These are phyloP conservation scores for Kodamaea neixiangensis DNA, from an alignment of 805 yeast species.

Conservation along the genomic window DNA sequence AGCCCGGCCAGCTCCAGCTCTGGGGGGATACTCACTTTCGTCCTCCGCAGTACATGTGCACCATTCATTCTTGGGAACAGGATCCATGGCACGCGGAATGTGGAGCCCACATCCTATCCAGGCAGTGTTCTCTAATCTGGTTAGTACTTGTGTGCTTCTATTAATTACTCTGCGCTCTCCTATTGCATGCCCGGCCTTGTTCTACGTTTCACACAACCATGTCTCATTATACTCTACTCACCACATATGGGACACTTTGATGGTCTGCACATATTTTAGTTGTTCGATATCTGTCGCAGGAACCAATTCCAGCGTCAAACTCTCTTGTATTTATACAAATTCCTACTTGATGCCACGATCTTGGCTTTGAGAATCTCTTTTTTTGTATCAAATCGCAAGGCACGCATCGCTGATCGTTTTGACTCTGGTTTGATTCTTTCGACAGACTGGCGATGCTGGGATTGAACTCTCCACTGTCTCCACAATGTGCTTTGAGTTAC, in stretches of 20 bases:
- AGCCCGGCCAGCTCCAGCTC: slow-evolving; percentile 21
- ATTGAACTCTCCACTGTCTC: not conserved
- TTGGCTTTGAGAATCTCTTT: not conserved
- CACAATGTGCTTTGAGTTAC: not conserved
- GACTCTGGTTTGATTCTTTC: no score
- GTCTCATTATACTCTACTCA: slow-evolving; percentile 5
- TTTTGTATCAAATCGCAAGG: not conserved
- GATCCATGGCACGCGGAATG: slow-evolving; percentile 42
- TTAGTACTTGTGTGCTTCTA: slow-evolving; percentile 1
- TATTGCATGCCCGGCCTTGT: not conserved
- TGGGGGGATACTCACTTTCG: slow-evolving; percentile 35
- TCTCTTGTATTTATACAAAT: not conserved
- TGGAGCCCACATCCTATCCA: slow-evolving; percentile 52
- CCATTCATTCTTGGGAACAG: slow-evolving; percentile 38
- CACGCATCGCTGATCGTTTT: no score
- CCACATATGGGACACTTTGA: slow-evolving; percentile 13
- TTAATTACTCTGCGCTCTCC: no score
- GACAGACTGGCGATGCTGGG: no score
- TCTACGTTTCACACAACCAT: not conserved
- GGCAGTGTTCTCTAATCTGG: slow-evolving; percentile 19
- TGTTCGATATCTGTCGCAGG: not conserved
- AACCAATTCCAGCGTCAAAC: not conserved
- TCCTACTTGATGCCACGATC: slow-evolving; percentile 1
- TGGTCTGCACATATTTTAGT: slow-evolving; percentile 14
- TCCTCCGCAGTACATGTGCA: slow-evolving; percentile 32